These are phyloP conservation scores for Asterophora lycoperdoides DNA, from an alignment of 768 basidiomycete genomes.

Conservation along the genomic window DNA sequence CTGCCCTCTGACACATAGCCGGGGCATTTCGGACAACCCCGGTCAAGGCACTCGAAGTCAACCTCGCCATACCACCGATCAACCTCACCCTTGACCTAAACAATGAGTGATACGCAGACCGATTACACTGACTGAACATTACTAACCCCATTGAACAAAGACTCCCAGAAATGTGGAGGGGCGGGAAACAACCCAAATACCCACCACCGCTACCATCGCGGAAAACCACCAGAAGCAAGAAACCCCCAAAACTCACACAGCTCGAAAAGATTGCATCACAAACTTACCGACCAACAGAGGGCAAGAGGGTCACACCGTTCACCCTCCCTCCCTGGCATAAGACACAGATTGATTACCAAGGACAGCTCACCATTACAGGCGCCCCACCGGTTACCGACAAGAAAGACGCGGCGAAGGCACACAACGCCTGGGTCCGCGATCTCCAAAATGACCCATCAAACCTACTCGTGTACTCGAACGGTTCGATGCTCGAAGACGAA, in stretches of 20 bases:
- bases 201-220: conserved; percentile 20
- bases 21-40: conserved; percentile 30
- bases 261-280: conserved; percentile 15
- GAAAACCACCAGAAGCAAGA: background rate
- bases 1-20: conserved; percentile 26
- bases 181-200: conserved; percentile 1
- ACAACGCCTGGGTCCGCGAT: background rate
- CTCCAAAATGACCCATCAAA: no score
- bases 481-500: no score
- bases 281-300: conserved; percentile 1
- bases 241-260: conserved; percentile 3
- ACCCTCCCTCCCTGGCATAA: background rate
- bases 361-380: background rate
- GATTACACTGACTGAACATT: conserved; percentile 21
- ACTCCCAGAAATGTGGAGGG: background rate
- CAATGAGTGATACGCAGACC: conserved; percentile 13
- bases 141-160: background rate
- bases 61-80: conserved; percentile 30
- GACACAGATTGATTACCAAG: background rate
- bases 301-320: background rate
- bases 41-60: conserved; percentile 27
- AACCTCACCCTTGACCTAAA: conserved; percentile 11
- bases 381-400: no score
- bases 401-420: background rate
- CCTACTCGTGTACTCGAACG: background rate